A percentile compares a stretch with the other conserved stretches of the same genome.
phyloP scores from a whole-genome alignment of 2,329 filamentous ascomycete species.

The Fulvia fulva region DNA sequence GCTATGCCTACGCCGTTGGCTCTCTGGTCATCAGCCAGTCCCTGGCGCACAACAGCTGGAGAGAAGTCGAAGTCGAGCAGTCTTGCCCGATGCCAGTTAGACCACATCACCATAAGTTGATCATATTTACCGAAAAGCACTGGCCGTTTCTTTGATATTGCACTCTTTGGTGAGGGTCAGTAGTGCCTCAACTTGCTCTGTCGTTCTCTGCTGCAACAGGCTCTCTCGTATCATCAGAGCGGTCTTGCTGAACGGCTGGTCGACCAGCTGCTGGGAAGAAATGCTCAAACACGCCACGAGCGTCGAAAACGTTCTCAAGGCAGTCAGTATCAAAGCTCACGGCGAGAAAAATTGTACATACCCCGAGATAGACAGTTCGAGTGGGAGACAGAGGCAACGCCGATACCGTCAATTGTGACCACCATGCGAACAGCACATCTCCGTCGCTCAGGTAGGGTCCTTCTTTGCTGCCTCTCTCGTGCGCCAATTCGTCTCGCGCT shows the following conservation, averaged over 20 bases:
- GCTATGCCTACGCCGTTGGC: constrained; percentile 9
- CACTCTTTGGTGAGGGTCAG: constrained; percentile 8
- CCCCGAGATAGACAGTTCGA: not conserved
- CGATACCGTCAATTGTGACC: constrained; percentile 6
- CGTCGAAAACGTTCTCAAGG: constrained; percentile 25
- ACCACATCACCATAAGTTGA: constrained; percentile 3
- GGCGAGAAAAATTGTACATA: constrained; percentile 9
- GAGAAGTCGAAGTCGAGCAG: constrained; percentile 17
- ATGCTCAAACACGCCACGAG: constrained; percentile 19
- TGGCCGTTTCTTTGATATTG: not conserved
- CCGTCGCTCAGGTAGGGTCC: constrained; percentile 23
- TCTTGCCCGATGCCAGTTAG: constrained; percentile 17
- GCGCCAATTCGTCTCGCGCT: constrained; percentile 15
- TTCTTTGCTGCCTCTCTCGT: constrained; percentile 10
- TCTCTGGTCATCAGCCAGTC: not conserved
- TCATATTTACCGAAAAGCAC: not conserved
- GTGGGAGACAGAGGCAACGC: not conserved
- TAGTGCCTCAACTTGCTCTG: constrained; percentile 11
- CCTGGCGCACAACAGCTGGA: constrained; percentile 7
- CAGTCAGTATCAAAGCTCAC: not conserved
- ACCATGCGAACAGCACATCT: constrained; percentile 28
- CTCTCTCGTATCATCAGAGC: constrained; percentile 9
- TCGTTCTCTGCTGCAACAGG: constrained; percentile 6
- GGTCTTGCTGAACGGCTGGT: constrained; percentile 1
- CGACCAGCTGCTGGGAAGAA: constrained; percentile 4